Evolutionary conservation across 1,284 basidiomycete genomes (phyloP).

Genomic region (Ustilago curta): DNA sequence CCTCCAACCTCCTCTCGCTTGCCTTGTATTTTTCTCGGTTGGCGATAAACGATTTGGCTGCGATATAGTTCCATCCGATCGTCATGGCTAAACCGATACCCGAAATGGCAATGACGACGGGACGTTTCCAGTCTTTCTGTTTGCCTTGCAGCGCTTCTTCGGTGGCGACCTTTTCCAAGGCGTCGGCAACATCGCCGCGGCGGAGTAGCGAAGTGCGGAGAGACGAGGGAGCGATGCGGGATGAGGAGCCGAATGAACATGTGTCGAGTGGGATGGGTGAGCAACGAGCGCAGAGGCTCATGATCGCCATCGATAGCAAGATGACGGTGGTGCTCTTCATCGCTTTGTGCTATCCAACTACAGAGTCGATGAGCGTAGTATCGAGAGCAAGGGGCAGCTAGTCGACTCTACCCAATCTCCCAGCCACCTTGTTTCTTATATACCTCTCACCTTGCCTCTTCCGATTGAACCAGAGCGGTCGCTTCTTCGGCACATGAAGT

Average conservation of each 20-base stretch:
- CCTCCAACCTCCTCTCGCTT: slow-evolving; percentile 15
- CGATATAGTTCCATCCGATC: slow-evolving; percentile 36
- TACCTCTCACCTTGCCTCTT: neutral
- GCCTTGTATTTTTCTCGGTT: slow-evolving; percentile 11
- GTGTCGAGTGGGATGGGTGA: slow-evolving; percentile 12
- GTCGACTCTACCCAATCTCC: too few relatives aligned
- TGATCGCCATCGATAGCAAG: slow-evolving; percentile 5
- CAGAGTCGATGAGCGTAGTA: too few relatives aligned
- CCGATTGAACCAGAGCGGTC: neutral
- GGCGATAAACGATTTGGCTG: slow-evolving; percentile 16
- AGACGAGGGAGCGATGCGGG: neutral
- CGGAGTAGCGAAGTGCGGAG: neutral
- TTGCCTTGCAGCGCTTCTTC: neutral
- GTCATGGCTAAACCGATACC: slow-evolving; percentile 19
- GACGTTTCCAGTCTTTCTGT: slow-evolving; percentile 33
- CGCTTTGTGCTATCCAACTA: neutral
- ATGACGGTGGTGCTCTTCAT: slow-evolving; percentile 21
- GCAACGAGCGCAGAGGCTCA: slow-evolving; percentile 21
- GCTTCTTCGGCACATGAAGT: neutral
- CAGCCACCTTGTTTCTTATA: neutral
- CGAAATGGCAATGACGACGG: slow-evolving; percentile 16
- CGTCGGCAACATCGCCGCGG: neutral
- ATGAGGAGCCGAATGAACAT: neutral
- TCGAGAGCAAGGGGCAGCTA: too few relatives aligned
- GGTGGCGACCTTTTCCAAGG: neutral